Conservation (phyloP, 2,329 filamentous ascomycete genomes). For the Stachybotrys echinatus region DNA sequence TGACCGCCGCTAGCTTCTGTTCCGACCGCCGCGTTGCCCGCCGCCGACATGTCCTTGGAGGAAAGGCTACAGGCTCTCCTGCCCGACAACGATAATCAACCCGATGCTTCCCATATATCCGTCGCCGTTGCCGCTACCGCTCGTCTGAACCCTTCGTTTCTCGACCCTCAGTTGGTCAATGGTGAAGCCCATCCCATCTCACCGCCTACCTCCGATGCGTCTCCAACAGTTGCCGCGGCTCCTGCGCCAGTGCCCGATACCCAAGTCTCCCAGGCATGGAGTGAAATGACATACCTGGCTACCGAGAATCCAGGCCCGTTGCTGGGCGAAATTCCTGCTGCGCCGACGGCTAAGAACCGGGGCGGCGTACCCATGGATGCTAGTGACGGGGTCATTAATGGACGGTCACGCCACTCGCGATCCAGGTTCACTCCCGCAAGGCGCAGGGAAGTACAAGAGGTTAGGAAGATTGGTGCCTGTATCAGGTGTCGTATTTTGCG, state of each 20-base stretch:
- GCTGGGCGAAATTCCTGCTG: slow-evolving; percentile 21
- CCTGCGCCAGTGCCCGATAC: slow-evolving; percentile 15
- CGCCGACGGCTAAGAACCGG: slow-evolving; percentile 26
- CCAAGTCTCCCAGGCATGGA: slow-evolving; percentile 35
- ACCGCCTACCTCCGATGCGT: slow-evolving; percentile 17
- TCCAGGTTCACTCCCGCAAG: slow-evolving; percentile 52
- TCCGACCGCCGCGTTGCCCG: slow-evolving; percentile 16
- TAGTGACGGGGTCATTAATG: slow-evolving; percentile 34
- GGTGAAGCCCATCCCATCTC: slow-evolving; percentile 22
- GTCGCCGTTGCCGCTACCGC: slow-evolving; percentile 53
- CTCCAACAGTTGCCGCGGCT: slow-evolving; percentile 13
- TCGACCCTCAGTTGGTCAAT: slow-evolving; percentile 44
- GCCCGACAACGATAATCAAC: slow-evolving; percentile 27
- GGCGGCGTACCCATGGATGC: slow-evolving; percentile 52
- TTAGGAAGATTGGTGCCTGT: slow-evolving; percentile 60
- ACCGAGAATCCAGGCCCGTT: slow-evolving; percentile 25
- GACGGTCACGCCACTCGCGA: slow-evolving; percentile 47
- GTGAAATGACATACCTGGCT: slow-evolving; percentile 46
- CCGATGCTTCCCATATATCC: slow-evolving; percentile 44
- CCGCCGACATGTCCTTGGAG: slow-evolving; percentile 36
- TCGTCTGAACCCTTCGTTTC: slow-evolving; percentile 47
- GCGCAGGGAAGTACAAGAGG: slow-evolving; percentile 60
- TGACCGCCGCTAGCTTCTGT: slow-evolving; percentile 12
- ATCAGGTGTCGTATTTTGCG: slow-evolving; percentile 61
- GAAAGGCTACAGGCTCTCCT: slow-evolving; percentile 45